Conservation (phyloP, 2,329 filamentous ascomycete species). For the Daldinia eschscholtzii region DNA sequence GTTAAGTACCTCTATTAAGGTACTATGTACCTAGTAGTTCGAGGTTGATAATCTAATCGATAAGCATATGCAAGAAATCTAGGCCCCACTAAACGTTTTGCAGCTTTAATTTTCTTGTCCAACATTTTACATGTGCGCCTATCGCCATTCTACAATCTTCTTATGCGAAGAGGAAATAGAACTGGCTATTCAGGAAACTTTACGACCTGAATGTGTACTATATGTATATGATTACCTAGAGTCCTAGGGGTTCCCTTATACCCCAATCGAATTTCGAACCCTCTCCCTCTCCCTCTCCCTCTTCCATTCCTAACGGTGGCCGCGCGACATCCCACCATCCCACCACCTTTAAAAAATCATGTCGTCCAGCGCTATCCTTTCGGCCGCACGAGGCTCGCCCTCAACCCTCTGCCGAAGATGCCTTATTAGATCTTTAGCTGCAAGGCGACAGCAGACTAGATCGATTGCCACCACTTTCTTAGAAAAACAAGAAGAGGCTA, state of each 20-base stretch:
- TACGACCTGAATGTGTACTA: not conserved
- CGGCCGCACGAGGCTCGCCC: constrained; percentile 27
- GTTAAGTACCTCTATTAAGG: not conserved
- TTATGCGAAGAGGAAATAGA: not conserved
- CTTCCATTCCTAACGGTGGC: not conserved
- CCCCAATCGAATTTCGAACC: not conserved
- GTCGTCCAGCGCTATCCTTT: constrained; percentile 32
- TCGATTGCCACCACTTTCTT: constrained; percentile 59
- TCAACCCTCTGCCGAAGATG: constrained; percentile 48
- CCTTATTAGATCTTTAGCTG: constrained; percentile 39
- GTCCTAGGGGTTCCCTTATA: not conserved
- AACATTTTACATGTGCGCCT: constrained; percentile 7
- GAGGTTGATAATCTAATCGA: not conserved
- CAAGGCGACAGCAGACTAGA: constrained; percentile 48
- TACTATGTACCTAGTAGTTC: not conserved
- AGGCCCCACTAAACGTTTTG: constrained; percentile 27
- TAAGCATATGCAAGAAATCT: constrained; percentile 10
- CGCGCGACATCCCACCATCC: not conserved
- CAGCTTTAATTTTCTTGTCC: constrained; percentile 18
- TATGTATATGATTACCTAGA: constrained; percentile 5
- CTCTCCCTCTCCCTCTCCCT: too few species aligned
- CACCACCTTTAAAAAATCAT: constrained; percentile 31
- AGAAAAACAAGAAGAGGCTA: constrained; percentile 58
- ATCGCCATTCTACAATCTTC: not conserved
- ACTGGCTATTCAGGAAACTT: too few species aligned